Percentiles rank a stretch among this genome's conserved stretches.
Conservation (phyloP, 257 asterid species). For the Solanum lycopersicoides region DNA sequence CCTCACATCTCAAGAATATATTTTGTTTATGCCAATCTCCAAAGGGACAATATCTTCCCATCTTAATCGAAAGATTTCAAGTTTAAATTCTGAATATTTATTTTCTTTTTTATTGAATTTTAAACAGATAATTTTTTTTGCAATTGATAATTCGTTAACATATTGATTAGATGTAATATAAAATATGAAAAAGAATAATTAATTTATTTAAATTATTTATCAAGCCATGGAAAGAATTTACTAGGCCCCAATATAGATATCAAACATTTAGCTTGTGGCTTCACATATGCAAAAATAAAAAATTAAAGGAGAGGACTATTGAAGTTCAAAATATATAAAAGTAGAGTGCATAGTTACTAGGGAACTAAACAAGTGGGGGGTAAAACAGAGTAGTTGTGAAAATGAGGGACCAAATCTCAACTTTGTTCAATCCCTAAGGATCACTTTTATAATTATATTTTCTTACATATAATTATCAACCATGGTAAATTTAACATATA, state of each 20-base stretch:
- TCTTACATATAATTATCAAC: neutral
- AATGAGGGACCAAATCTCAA: neutral
- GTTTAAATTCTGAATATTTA: no score
- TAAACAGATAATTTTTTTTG: no score
- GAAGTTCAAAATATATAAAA: neutral
- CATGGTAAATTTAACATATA: neutral
- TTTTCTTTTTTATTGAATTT: no score
- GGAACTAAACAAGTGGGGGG: neutral
- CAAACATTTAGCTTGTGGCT: neutral
- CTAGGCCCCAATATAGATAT: neutral
- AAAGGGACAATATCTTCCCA: no score
- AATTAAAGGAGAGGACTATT: neutral
- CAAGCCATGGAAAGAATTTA: neutral
- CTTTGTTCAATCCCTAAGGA: neutral
- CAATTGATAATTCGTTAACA: no score
- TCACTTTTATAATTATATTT: neutral
- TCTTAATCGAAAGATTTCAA: no score
- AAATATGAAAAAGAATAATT: no score
- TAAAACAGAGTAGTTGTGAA: neutral
- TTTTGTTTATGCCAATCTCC: neutral
- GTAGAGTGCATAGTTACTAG: neutral
- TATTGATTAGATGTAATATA: no score
- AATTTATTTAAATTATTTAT: no score
- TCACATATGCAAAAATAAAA: no score
- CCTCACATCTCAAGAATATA: neutral